Base-by-base conservation (phyloP, 2,329 filamentous ascomycete species). In the Colletotrichum tofieldiae region DNA sequence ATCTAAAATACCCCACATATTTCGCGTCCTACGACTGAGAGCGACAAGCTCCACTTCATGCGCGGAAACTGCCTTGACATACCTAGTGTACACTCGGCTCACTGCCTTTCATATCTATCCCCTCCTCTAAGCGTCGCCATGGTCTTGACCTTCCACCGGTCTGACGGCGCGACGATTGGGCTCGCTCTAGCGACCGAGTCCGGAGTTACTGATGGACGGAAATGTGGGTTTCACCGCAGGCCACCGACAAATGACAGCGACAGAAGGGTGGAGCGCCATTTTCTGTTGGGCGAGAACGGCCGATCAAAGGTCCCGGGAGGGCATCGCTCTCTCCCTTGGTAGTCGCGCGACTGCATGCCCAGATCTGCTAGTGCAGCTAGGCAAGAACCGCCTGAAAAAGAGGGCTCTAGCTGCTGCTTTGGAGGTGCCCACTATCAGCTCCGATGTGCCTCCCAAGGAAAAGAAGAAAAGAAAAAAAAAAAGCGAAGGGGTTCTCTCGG, bases 251-350 rank as follows among this genome's bases (percentile, higher is more conserved):
- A 60, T 60, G 7, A 23, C 39, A 45, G 23, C 56, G 23, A 20
- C 5, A 9, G 45, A 26, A 39, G 45, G 35, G 70, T 61, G 70
- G 70, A 39, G 65, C 41, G 65, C 45, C 47, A 41, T 37, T 49
- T 56, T 72, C 60, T 65, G 54, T 65, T 65, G 54, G 70, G 66
- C 60, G 65, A 69, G 69, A 72, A 47, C 68, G 37, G 62, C 67
- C 61, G 26, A 52, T 23, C 20, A 45, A 37, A 47, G 37, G 23
- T 41, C 52, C 54, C 54, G 39, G 37, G 39, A 49, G 55, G 35
- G 45, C 65, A n/a, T 55, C 45, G 56, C 59, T 61, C 32, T 45
- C 55, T 60, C 66, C 65, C 45, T 60, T 43, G 35, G 51, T 43
- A 37, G n/a, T 20, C 20, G 45, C 39, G 20, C 23, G 49, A 35